Base-by-base conservation (phyloP, 192 early-diverging fungal species). In the Spizellomyces sp. region DNA sequence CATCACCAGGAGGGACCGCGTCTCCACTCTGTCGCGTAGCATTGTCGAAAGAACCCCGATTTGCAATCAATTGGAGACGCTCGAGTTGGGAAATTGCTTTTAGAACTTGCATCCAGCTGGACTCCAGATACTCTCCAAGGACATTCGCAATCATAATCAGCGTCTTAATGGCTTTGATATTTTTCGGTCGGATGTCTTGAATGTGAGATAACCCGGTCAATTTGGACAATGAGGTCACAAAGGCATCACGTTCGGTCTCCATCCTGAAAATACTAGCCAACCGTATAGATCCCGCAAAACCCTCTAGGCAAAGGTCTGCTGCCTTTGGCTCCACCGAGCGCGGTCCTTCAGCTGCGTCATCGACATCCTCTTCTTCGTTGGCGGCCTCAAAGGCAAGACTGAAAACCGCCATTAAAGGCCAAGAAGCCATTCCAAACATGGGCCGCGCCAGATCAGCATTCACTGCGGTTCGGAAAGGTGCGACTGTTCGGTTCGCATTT, bases 201-300 rank as follows among this genome's bases (percentile, higher is more conserved):
- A 95, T 73, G 66, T 94, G 91, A 50, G 90, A 86, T 74, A 98
- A 81, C 70, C 87, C 89, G 4, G 96, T 96, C 65, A 98, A 89
- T 77, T 94, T 93, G 48, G 91, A 81, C 73, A 98, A 79, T 9
- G 93, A 93, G 14, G 93, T 92, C 14, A 96, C 92, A 85, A 96
- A 96, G 7, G 96, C 94, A 69, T 94, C 88, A 10, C 93, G 81
- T 77, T 96, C 94, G 46, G 95, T 85, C 59, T 94, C 90, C 87
- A 98, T 87, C 60, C 91, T 88, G 83, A 96, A 98, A 5, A 90
- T 76, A 66, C 91, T 88, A 5, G 93, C 80, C 57, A 96, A 77
- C 27, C 88, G 90, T 67, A 98, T 95, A 2, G 90, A 88, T 45
- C 85, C 78, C 48, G 91, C 88, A 73, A 96, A 92, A 0, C 93